These are phyloP conservation scores for Salmacisia buchloeana DNA, from an alignment of 1,284 basidiomycete species.

Conservation along the genomic window DNA sequence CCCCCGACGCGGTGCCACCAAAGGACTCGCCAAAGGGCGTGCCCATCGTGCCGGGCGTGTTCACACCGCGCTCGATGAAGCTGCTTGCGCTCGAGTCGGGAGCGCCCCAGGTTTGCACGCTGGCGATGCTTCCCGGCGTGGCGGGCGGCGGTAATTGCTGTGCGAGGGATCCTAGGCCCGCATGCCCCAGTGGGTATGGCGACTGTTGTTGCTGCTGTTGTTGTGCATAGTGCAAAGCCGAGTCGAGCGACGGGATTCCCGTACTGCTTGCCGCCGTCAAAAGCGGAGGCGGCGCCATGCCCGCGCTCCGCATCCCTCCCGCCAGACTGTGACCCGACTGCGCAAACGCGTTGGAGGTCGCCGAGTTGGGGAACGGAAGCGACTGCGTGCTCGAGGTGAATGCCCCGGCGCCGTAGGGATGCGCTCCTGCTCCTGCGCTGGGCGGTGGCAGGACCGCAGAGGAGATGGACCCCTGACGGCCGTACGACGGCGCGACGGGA, in stretches of 20 bases:
- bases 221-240: background rate
- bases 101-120: background rate
- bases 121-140: background rate
- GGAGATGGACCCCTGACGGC: constrained; percentile 27
- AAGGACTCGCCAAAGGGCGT: background rate
- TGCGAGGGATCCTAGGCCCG: background rate
- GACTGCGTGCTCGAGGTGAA: constrained; percentile 1
- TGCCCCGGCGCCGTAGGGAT: constrained; percentile 13
- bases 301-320: too few species aligned
- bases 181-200: too few species aligned
- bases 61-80: background rate
- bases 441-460: constrained; percentile 12
- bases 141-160: background rate
- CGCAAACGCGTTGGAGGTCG: background rate
- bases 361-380: background rate
- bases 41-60: background rate
- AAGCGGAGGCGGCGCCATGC: background rate
- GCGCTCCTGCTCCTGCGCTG: too few species aligned
- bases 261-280: background rate
- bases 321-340: too few species aligned
- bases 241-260: background rate
- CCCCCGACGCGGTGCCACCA: background rate
- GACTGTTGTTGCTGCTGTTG: background rate
- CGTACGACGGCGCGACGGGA: too few species aligned
- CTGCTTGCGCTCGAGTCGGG: constrained; percentile 1